Percentiles rank a stretch among this genome's conserved stretches.
Evolutionary conservation across 2,329 filamentous ascomycete species (phyloP).

Genomic region (Parastagonospora nodorum): DNA sequence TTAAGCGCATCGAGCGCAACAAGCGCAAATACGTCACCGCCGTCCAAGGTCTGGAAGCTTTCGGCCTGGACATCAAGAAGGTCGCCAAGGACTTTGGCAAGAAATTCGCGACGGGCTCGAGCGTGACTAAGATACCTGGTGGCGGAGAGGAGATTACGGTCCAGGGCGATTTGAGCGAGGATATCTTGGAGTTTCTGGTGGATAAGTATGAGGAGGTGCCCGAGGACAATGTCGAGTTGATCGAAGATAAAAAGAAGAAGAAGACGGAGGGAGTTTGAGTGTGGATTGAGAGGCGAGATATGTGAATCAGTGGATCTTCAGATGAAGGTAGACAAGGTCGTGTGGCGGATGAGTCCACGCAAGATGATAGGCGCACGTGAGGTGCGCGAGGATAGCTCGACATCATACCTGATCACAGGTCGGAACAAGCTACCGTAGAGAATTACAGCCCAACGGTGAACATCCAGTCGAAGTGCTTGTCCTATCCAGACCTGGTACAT

Average conservation of each 20-base stretch:
- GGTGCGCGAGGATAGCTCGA: too few relatives aligned
- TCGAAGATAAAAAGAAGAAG: constrained; percentile 98
- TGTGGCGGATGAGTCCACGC: too few relatives aligned
- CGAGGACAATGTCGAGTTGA: constrained; percentile 90
- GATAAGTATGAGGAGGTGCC: constrained; percentile 91
- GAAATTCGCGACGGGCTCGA: constrained; percentile 94
- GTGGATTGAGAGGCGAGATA: background rate
- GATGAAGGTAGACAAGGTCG: too few relatives aligned
- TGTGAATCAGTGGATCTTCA: background rate
- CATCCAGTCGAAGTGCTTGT: too few relatives aligned
- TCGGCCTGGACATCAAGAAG: constrained; percentile 93
- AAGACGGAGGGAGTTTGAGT: constrained; percentile 26
- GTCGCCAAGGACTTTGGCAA: constrained; percentile 96
- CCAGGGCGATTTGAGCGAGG: constrained; percentile 94
- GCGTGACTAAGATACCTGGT: constrained; percentile 84
- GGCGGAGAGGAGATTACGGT: constrained; percentile 97
- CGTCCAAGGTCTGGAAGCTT: constrained; percentile 86
- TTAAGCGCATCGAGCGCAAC: constrained; percentile 97
- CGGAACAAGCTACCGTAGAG: too few relatives aligned
- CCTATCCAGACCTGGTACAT: too few relatives aligned
- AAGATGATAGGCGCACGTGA: too few relatives aligned
- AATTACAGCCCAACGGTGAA: too few relatives aligned
- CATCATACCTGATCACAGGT: too few relatives aligned
- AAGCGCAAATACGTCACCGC: constrained; percentile 97
- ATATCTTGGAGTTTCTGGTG: constrained; percentile 87